These are phyloP conservation scores for Salix purpurea DNA, from an alignment of 345 rosid species.

Conservation along the genomic window DNA sequence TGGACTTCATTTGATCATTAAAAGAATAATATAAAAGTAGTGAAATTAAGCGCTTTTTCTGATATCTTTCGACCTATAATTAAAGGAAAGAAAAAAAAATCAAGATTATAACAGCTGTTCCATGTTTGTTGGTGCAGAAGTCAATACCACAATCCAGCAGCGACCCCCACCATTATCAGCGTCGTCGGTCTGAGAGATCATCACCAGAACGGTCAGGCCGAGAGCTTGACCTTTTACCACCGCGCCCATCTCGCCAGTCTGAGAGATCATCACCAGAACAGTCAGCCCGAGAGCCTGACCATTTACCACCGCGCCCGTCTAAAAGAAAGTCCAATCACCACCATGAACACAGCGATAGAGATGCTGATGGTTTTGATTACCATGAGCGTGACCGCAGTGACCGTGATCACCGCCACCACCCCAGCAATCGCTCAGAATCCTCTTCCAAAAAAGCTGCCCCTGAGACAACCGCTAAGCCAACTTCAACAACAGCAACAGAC, in stretches of 20 bases:
- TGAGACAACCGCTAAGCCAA: slow-evolving; percentile 28
- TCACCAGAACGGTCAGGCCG: slow-evolving; percentile 44
- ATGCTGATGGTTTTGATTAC: slow-evolving; percentile 25
- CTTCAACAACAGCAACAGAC: slow-evolving; percentile 30
- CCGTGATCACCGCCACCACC: slow-evolving; percentile 23
- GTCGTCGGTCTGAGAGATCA: slow-evolving; percentile 45
- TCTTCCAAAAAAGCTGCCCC: slow-evolving; percentile 34
- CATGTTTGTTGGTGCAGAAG: slow-evolving; percentile 27
- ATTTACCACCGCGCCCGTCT: slow-evolving; percentile 45
- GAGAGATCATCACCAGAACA: slow-evolving; percentile 51
- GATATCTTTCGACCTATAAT: not conserved
- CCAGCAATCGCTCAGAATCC: slow-evolving; percentile 42
- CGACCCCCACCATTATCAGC: slow-evolving; percentile 32
- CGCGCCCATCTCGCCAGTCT: slow-evolving; percentile 44
- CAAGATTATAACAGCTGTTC: not conserved
- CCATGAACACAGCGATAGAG: slow-evolving; percentile 27
- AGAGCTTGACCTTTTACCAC: slow-evolving; percentile 39
- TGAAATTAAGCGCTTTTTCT: not conserved
- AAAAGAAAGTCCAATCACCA: slow-evolving; percentile 62
- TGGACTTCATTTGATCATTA: not conserved
- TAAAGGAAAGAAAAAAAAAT: not conserved
- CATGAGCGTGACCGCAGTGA: slow-evolving; percentile 30
- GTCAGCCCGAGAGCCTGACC: slow-evolving; percentile 33
- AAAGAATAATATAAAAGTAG: too few relatives aligned
- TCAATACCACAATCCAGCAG: slow-evolving; percentile 33